Evolutionary conservation across 2,329 filamentous ascomycete genomes (phyloP), one percentile per base, ranked within the genome.

Genomic region (Ceratocystis alfenasii): DNA sequence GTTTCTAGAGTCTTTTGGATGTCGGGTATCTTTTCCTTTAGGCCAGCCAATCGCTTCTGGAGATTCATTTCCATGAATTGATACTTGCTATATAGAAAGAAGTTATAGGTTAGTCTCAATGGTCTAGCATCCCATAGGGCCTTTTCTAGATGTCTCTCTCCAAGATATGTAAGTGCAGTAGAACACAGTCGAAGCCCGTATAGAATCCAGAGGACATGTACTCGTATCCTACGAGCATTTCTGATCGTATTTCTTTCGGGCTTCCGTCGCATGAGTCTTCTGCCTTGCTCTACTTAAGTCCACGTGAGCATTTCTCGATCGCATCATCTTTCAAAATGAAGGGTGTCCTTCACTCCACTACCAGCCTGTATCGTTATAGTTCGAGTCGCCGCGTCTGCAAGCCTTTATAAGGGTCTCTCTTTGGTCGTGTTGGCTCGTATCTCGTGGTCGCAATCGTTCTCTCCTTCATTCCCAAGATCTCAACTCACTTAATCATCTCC

Each of bases 11-110:
- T 97, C 80, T 96, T 96, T 72, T 90, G 87, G 70, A 99, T 97
- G 74, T 99, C 94, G 0, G 94, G 94, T 70, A 99, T 91, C 79
- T 97, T 99, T 73, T 96, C 92, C 73, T 87, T 89, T 66, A 99
- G 79, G 1, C 92, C 91, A 3, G 82, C 80, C 64, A 89, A 87
- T 61, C 94, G 84, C 69, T 90, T 83, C 75, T 95, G 88, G 67
- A 94, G 89, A 76, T 96, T 97, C 74, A 88, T 81, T 78, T 97
- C 91, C 94, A 99, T 99, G 78, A 97, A 99, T 76, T 97, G 94
- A 79, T 99, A 99, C 82, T 99, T 99, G 71, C 91, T 95, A 74
- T 22, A 22, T 17, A 15, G 20, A 48, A 65, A 22, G 20, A 25
- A 33, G 25, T 30, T 36, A 10, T 4, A 8, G 12, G 50, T 65